Percentiles rank a stretch among this genome's conserved stretches.
Conservation (phyloP, 2,329 filamentous ascomycete genomes). For the Talaromyces sp. region DNA sequence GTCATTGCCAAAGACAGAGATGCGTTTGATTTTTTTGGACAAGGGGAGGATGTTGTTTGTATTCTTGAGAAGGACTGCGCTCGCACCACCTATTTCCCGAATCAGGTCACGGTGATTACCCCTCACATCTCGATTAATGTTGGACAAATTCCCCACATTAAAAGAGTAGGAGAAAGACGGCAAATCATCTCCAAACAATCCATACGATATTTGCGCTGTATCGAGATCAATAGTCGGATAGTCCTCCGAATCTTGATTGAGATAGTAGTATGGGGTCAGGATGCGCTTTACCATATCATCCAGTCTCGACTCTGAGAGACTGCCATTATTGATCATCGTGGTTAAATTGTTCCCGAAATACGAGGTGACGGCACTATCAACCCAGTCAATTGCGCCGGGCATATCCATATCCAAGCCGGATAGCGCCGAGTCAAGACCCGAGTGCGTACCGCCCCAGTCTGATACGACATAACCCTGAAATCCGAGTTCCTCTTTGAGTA, state of each 20-base stretch:
- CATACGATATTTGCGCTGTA: conserved; percentile 8
- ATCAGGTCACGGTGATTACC: conserved; percentile 67
- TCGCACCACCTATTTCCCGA: conserved; percentile 39
- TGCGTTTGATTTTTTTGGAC: conserved; percentile 21
- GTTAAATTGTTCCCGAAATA: conserved; percentile 40
- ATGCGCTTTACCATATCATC: conserved; percentile 49
- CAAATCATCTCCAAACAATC: conserved; percentile 6
- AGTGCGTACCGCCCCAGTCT: conserved; percentile 47
- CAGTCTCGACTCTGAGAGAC: conserved; percentile 38
- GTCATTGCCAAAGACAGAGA: conserved; percentile 22
- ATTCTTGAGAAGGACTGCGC: conserved; percentile 52
- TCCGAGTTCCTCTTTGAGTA: conserved; percentile 52
- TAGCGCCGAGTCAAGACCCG: conserved; percentile 36
- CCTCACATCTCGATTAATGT: conserved; percentile 59
- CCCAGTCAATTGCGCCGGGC: conserved; percentile 22
- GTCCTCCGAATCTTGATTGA: conserved; percentile 42
- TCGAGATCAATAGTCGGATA: conserved; percentile 19
- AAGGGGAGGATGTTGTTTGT: conserved; percentile 50
- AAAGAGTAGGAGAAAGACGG: conserved; percentile 23
- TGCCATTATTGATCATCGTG: conserved; percentile 38
- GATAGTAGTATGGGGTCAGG: conserved; percentile 46
- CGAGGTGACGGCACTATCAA: conserved; percentile 15
- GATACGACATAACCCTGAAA: conserved; percentile 50
- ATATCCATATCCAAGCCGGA: conserved; percentile 41
- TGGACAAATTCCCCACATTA: conserved; percentile 16